Conservation (phyloP, 2,329 filamentous ascomycete species). For the Colletotrichum lini region DNA sequence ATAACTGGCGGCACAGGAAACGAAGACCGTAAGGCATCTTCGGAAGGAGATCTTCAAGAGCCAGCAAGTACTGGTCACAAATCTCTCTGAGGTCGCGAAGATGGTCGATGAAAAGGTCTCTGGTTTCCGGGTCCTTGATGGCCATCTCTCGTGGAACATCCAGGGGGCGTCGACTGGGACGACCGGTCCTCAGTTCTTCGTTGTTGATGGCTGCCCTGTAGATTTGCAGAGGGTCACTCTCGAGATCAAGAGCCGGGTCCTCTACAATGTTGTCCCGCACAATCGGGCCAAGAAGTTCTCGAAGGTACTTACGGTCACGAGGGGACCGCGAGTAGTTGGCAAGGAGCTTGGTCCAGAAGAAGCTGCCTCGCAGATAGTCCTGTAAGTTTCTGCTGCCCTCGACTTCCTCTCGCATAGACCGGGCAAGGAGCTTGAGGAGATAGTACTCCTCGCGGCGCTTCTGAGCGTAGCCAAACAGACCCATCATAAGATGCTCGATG, state of each 20-base stretch:
- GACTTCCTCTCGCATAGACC: constrained; percentile 89
- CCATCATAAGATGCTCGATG: constrained; percentile 95
- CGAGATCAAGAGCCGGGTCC: constrained; percentile 89
- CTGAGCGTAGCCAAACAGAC: constrained; percentile 95
- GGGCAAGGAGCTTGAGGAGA: constrained; percentile 86
- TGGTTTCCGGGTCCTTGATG: constrained; percentile 95
- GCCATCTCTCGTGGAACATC: constrained; percentile 93
- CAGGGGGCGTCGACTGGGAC: constrained; percentile 82
- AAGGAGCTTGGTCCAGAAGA: constrained; percentile 92
- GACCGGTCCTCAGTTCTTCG: constrained; percentile 93
- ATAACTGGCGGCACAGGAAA: constrained; percentile 89
- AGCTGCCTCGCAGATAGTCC: constrained; percentile 90
- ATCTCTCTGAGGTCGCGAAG: constrained; percentile 95
- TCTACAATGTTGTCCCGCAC: constrained; percentile 95
- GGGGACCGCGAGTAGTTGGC: constrained; percentile 91
- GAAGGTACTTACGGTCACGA: constrained; percentile 90
- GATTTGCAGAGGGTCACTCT: constrained; percentile 98
- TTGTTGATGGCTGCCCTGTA: constrained; percentile 97
- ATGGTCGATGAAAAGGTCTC: constrained; percentile 93
- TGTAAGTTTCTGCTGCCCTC: constrained; percentile 80
- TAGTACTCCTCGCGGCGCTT: constrained; percentile 98
- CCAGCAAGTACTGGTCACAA: constrained; percentile 88
- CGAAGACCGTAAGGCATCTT: constrained; percentile 95
- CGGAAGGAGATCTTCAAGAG: constrained; percentile 85
- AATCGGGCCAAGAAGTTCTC: constrained; percentile 86